Percentiles rank a stretch among this genome's conserved stretches.
Conservation (phyloP, 2,329 filamentous ascomycete genomes). For the Colletotrichum tanaceti region DNA sequence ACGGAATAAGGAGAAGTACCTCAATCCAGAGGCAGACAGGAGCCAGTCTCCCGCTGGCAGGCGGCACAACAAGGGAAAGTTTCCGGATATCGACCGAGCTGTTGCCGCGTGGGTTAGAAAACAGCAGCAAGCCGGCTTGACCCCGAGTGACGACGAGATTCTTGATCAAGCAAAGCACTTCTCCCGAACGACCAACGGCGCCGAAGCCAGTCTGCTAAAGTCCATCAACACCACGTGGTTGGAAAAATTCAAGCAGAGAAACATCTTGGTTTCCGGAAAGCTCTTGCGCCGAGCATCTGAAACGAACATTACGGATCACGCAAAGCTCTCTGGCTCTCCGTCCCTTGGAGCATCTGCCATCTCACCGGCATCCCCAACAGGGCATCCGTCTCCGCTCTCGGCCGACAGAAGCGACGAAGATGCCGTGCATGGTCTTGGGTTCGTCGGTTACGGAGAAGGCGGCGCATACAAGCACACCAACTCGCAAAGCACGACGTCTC, state of each 20-base stretch:
- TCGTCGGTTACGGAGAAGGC: slow-evolving; percentile 68
- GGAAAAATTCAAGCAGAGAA: slow-evolving; percentile 95
- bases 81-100: slow-evolving; percentile 90
- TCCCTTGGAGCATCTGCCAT: slow-evolving; percentile 67
- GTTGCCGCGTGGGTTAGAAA: slow-evolving; percentile 89
- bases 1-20: slow-evolving; percentile 93
- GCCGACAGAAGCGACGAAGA: slow-evolving; percentile 77
- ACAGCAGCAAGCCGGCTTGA: slow-evolving; percentile 78
- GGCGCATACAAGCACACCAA: slow-evolving; percentile 69
- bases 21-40: slow-evolving; percentile 79
- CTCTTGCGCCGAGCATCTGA: slow-evolving; percentile 70
- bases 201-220: slow-evolving; percentile 74
- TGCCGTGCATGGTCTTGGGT: slow-evolving; percentile 68
- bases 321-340: slow-evolving; percentile 67
- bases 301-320: slow-evolving; percentile 77
- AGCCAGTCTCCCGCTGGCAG: slow-evolving; percentile 84
- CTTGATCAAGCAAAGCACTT: slow-evolving; percentile 87
- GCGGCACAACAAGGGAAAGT: slow-evolving; percentile 76
- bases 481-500: slow-evolving; percentile 74
- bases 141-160: slow-evolving; percentile 83
- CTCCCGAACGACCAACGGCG: slow-evolving; percentile 71
- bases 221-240: slow-evolving; percentile 83
- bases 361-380: slow-evolving; percentile 79
- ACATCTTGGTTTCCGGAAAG: slow-evolving; percentile 63
- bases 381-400: slow-evolving; percentile 75